These are phyloP conservation scores for Globisporangium carolinianum DNA, from an alignment of 352 stramenopile genomes.

Conservation along the genomic window DNA sequence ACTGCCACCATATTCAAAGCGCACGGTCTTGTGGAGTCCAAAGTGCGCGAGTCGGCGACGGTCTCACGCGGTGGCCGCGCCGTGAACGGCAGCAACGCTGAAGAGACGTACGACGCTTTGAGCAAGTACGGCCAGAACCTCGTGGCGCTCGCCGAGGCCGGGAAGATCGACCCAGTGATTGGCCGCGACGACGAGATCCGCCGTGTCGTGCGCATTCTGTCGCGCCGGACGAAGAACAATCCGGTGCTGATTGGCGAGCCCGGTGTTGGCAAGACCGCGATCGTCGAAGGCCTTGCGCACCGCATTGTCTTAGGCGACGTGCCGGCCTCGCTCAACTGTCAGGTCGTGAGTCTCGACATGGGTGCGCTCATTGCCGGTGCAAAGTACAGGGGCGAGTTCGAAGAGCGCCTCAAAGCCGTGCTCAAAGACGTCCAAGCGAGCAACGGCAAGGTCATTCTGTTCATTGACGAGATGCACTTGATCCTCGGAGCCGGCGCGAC, in stretches of 20 bases:
- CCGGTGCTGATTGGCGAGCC: slow-evolving; percentile 94
- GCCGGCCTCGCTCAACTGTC: slow-evolving; percentile 88
- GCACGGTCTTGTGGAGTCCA: slow-evolving; percentile 56
- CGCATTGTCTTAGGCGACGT: slow-evolving; percentile 96
- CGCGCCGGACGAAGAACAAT: slow-evolving; percentile 97
- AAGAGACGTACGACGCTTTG: slow-evolving; percentile 91
- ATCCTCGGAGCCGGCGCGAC: slow-evolving; percentile 93
- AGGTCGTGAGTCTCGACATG: slow-evolving; percentile 94
- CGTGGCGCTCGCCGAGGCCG: slow-evolving; percentile 85
- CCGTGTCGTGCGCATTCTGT: slow-evolving; percentile 93
- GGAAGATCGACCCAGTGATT: slow-evolving; percentile 98
- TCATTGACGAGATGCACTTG: slow-evolving; percentile 98
- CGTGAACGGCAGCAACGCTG: slow-evolving; percentile 75
- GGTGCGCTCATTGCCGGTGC: slow-evolving; percentile 94
- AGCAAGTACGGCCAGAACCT: slow-evolving; percentile 96
- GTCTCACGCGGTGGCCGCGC: slow-evolving; percentile 44
- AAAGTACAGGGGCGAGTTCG: slow-evolving; percentile 98
- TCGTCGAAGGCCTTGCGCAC: slow-evolving; percentile 93
- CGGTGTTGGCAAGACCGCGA: slow-evolving; percentile 96
- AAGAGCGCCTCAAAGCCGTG: slow-evolving; percentile 95
- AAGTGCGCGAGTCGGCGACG: slow-evolving; percentile 62
- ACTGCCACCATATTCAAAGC: slow-evolving; percentile 53
- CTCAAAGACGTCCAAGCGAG: slow-evolving; percentile 92
- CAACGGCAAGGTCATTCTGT: slow-evolving; percentile 96
- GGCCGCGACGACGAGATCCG: slow-evolving; percentile 97